Evolutionary conservation across 176 grass and related monocot species (phyloP).

Genomic region (Avena eriantha): DNA sequence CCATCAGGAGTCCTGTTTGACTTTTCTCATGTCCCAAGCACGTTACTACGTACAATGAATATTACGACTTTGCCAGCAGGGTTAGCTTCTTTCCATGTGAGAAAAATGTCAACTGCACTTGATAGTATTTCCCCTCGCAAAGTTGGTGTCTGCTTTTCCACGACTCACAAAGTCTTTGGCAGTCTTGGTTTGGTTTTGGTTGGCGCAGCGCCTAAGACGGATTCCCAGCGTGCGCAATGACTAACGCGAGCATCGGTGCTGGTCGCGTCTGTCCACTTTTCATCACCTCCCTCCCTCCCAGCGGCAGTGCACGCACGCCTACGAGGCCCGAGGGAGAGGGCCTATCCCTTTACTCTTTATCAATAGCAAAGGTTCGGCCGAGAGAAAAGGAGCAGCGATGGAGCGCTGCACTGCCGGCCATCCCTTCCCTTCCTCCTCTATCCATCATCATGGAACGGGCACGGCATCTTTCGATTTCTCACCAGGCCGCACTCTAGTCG

Average conservation of each 20-base stretch:
- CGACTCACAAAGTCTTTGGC: background rate
- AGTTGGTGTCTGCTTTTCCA: background rate
- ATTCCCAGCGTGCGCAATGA: background rate
- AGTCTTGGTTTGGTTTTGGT: background rate
- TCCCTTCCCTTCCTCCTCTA: background rate
- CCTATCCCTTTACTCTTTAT: background rate
- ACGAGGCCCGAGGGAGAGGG: background rate
- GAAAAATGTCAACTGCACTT: constrained; percentile 1
- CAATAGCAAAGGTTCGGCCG: background rate
- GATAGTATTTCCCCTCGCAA: background rate
- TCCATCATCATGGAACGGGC: constrained; percentile 1
- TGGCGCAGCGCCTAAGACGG: constrained; percentile 26
- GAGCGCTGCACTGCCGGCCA: background rate
- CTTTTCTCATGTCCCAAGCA: background rate
- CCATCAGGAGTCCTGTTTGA: background rate
- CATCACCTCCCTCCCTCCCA: background rate
- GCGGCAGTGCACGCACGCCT: background rate
- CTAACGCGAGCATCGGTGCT: background rate
- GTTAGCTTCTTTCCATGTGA: background rate
- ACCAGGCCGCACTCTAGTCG: no score
- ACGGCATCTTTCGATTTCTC: background rate
- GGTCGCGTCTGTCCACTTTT: constrained; percentile 1
- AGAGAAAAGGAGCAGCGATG: background rate
- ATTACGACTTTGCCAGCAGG: background rate
- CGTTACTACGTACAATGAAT: background rate